Evolutionary conservation across 2,329 filamentous ascomycete species (phyloP).

Genomic region (Chaetoscypha palmicola): DNA sequence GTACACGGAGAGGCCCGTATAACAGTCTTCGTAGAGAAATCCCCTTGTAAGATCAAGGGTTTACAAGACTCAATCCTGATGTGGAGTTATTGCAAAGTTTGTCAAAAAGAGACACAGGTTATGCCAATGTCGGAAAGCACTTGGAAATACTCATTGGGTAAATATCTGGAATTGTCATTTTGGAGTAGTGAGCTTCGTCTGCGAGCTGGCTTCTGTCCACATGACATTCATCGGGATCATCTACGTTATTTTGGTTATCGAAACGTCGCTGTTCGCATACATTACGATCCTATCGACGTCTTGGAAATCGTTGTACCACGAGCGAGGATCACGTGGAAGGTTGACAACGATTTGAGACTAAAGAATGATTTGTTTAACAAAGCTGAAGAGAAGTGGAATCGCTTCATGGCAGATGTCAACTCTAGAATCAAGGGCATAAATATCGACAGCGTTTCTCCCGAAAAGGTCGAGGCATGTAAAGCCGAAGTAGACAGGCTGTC

Average conservation of each 20-base stretch:
- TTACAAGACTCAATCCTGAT: conserved; percentile 76
- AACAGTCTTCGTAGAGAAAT: conserved; percentile 80
- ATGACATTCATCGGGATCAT: conserved; percentile 89
- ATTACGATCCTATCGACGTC: conserved; percentile 87
- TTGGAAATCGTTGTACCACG: conserved; percentile 92
- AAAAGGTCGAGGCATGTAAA: conserved; percentile 77
- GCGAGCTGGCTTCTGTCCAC: conserved; percentile 69
- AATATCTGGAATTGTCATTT: conserved; percentile 95
- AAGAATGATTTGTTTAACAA: conserved; percentile 87
- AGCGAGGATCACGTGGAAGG: conserved; percentile 91
- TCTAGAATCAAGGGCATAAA: conserved; percentile 80
- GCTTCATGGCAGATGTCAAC: conserved; percentile 84
- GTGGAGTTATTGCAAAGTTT: conserved; percentile 96
- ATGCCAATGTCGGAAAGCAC: conserved; percentile 88
- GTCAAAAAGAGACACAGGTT: conserved; percentile 81
- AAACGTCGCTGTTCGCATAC: conserved; percentile 78
- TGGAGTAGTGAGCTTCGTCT: conserved; percentile 82
- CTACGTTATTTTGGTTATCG: conserved; percentile 87
- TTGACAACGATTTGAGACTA: conserved; percentile 83
- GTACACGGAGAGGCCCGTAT: conserved; percentile 94
- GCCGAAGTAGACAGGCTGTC: conserved; percentile 71
- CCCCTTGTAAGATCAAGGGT: conserved; percentile 56
- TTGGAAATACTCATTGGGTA: conserved; percentile 98
- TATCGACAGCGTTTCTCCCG: conserved; percentile 81
- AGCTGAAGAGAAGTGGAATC: conserved; percentile 73